Evolutionary conservation across 1,284 basidiomycete species (phyloP).

Genomic region (Cystobasidiaceae sp.): DNA sequence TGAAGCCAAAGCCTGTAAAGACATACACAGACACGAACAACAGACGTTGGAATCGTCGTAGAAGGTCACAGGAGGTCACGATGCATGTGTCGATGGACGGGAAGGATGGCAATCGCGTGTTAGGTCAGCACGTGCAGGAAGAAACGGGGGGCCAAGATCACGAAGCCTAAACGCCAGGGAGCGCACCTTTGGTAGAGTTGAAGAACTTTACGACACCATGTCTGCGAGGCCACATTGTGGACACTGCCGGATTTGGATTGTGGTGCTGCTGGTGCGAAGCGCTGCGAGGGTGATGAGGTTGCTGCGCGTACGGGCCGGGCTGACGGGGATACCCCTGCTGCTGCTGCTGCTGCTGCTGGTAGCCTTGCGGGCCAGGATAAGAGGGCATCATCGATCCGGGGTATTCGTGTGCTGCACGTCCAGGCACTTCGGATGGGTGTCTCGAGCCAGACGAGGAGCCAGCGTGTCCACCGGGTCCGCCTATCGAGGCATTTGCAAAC

Average conservation of each 20-base stretch:
- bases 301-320: not conserved
- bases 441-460: too few species aligned
- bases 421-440: too few species aligned
- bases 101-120: too few species aligned
- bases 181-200: constrained; percentile 29
- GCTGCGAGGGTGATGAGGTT: constrained; percentile 4
- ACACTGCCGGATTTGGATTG: constrained; percentile 24
- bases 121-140: too few species aligned
- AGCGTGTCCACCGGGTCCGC: too few species aligned
- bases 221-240: constrained; percentile 23
- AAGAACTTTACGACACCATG: constrained; percentile 30
- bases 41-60: too few species aligned
- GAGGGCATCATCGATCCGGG: too few species aligned
- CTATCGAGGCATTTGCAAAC: constrained; percentile 13
- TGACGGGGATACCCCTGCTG: constrained; percentile 1
- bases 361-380: not conserved
- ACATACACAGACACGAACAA: not conserved
- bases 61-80: too few species aligned
- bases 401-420: too few species aligned
- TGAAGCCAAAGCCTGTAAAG: constrained; percentile 24
- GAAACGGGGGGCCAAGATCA: too few species aligned
- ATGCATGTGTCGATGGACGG: too few species aligned
- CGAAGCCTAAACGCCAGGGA: too few species aligned
- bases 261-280: constrained; percentile 1
- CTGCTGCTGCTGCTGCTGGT: not conserved